Base-by-base conservation (phyloP, 1,284 basidiomycete species). In the Earliella scabrosa region DNA sequence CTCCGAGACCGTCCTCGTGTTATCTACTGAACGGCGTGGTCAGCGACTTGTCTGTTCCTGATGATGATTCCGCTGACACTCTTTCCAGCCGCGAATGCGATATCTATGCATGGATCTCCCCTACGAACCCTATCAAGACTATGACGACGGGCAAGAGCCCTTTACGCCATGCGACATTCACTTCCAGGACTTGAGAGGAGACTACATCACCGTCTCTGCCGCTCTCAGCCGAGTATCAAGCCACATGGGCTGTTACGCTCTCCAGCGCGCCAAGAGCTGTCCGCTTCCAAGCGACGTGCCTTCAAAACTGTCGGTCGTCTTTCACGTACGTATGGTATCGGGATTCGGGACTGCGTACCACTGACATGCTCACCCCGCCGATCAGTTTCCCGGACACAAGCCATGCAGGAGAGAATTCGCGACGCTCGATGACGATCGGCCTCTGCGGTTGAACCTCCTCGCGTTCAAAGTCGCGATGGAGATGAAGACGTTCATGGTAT, bases 191-290 rank as follows among this genome's bases (percentile, higher is more conserved):
- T 34, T 24, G 34, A 23, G 32, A 11, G 45, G 45, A 29, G 45
- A 47, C 11, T 26, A n/a, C 20, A 38, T 47, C 35, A 24, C 45
- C 35, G 34, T 47, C 23, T 38, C 45, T 2, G 45, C 45, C 35
- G 45, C 45, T 10, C 34, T 47, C 11, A 35, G 21, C 14, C 45
- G 45, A 4, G 31, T 26, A 23, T 14, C 32, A 5, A 29, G 32
- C 23, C 35, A 34, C 21, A 47, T 47, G 45, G 45, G 45, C 16
- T 47, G 45, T 34, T 47, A 47, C 34, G 45, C 45, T 21, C n/a
- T 47, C 13, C 23, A 32, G 3, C n/a, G 18, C 11, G 45, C 21
- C n/a, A 47, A 18, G 20, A 26, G 3, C 23, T 47, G 32, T 16
- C 45, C 35, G 11, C 16, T 47, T 7, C 45, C 45, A n/a, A 6